Evolutionary conservation across 2,329 filamentous ascomycete species (phyloP), one percentile per base, ranked within the genome.

Genomic region (Verticillium albo-atrum): DNA sequence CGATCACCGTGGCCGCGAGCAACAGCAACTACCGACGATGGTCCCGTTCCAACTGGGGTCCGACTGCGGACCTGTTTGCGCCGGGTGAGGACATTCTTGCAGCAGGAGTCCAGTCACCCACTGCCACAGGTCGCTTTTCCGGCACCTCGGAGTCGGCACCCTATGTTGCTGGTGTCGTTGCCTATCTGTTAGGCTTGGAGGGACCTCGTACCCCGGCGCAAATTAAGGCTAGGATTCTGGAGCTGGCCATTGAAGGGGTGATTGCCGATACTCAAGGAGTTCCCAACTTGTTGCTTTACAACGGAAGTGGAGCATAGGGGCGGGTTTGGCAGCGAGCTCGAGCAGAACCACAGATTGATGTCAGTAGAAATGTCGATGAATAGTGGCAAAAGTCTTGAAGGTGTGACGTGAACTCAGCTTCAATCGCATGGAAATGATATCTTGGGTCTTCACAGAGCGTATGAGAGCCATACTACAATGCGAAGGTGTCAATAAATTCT

Each of bases 1-100:
- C 80, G 52, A 72, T 82, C 63, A 84, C 81, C 0, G 82, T 85
- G n/a, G 82, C 79, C 3, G 79, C 81, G 55, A 75, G 77, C 37
- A 74, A 77, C 58, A 63, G 60, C 3, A 50, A 66, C 25, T 76
- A 79, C 62, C 66, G 65, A 6, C 69, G 73, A 17, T 73, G 79
- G n/a, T 64, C 63, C 7, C 82, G 78, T 68, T 81, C 77, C 61
- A 84, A 85, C 71, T 83, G 71, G 57, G 82, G 82, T 6, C 25
- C 60, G 1, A 27, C 65, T 7, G 72, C 84, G 50, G 79, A 84
- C 63, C 68, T 85, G 61, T 80, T 80, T 53, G 82, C 81, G 0
- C 78, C 82, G 1, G 82, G 82, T 10, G 71, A 74, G 2, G 62
- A 65, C 54, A 70, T 84, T 51, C 67, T 77, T 10, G 80, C 77